Conservation (phyloP, 2,329 filamentous ascomycete species). For the Fusarium sambucinum region DNA sequence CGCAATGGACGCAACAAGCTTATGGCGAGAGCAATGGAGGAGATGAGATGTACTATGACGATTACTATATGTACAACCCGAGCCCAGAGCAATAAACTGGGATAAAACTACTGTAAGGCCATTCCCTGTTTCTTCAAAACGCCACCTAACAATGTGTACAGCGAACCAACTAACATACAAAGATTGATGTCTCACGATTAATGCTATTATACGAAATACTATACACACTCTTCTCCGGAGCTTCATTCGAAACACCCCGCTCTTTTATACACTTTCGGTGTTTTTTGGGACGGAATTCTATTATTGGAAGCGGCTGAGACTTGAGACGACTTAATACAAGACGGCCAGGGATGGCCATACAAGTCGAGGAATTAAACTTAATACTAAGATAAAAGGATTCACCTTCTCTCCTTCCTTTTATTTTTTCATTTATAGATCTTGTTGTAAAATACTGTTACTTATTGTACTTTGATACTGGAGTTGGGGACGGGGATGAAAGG, state of each 20-base stretch:
- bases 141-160: slow-evolving; percentile 6
- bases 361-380: slow-evolving; percentile 5
- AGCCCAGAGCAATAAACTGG: slow-evolving; percentile 32
- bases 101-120: slow-evolving; percentile 28
- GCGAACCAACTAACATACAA: slow-evolving; percentile 13
- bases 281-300: slow-evolving; percentile 24
- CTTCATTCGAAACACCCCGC: slow-evolving; percentile 40
- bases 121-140: not conserved
- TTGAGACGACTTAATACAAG: slow-evolving; percentile 21
- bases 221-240: slow-evolving; percentile 19
- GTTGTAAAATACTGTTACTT: slow-evolving; percentile 14
- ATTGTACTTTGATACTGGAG: slow-evolving; percentile 20
- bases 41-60: slow-evolving; percentile 53
- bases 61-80: slow-evolving; percentile 49
- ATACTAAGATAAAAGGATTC: not conserved
- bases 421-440: slow-evolving; percentile 40
- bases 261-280: slow-evolving; percentile 39
- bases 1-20: slow-evolving; percentile 46
- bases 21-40: slow-evolving; percentile 52
- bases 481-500: slow-evolving; percentile 22
- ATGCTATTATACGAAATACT: slow-evolving; percentile 32
- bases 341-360: slow-evolving; percentile 4
- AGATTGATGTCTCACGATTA: slow-evolving; percentile 32
- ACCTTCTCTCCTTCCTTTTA: not conserved
- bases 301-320: slow-evolving; percentile 28